Conservation (phyloP, 257 asterid species). For the Penstemon davidsonii region DNA sequence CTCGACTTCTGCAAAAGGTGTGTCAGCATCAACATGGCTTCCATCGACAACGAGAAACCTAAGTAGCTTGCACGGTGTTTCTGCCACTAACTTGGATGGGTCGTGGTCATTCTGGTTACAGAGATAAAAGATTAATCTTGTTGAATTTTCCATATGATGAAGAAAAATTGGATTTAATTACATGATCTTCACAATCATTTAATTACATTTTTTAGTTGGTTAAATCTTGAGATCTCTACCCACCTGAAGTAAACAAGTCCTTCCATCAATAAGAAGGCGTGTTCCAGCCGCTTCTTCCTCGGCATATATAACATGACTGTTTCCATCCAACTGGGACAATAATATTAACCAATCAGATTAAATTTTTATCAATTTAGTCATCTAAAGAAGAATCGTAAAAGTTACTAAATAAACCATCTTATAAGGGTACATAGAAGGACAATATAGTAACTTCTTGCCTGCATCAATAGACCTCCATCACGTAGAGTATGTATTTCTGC, state of each 20-base stretch:
- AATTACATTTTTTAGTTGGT: too few relatives aligned
- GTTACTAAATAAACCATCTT: conserved; percentile 13
- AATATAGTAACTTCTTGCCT: conserved; percentile 55
- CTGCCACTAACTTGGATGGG: conserved; percentile 95
- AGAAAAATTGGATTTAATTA: too few relatives aligned
- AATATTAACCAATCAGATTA: conserved; percentile 27
- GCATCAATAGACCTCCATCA: conserved; percentile 97
- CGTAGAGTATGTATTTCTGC: conserved; percentile 99
- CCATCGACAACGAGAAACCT: conserved; percentile 68
- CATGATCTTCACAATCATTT: too few relatives aligned
- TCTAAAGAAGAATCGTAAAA: conserved; percentile 17
- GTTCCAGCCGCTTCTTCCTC: conserved; percentile 99
- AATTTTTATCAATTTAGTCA: conserved; percentile 14
- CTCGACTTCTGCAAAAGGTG: conserved; percentile 96
- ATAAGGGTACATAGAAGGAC: conserved; percentile 18
- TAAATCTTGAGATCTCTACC: background rate
- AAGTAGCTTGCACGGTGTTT: conserved; percentile 97
- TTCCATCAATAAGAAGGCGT: conserved; percentile 97
- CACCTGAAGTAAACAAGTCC: conserved; percentile 99
- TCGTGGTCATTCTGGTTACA: conserved; percentile 91
- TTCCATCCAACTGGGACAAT: conserved; percentile 79
- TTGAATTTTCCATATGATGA: too few relatives aligned
- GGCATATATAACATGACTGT: conserved; percentile 92
- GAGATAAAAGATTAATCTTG: conserved; percentile 13
- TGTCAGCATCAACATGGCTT: conserved; percentile 92